Conservation (phyloP, 306 rosid species). For the Fagus crenata region DNA sequence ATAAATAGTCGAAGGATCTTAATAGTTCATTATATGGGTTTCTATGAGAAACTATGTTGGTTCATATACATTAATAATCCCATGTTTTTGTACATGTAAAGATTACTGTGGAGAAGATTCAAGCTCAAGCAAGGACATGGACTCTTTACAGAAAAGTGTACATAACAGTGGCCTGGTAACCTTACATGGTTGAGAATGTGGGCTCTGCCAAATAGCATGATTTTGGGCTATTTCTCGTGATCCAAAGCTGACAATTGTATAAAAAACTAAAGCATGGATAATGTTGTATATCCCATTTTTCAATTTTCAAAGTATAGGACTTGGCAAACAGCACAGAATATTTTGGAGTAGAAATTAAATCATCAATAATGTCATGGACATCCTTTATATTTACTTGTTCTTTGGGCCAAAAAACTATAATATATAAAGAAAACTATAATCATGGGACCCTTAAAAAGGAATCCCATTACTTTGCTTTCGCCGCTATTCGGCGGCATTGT, state of each 20-base stretch:
- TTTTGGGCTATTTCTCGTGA: not conserved
- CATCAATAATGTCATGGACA: not conserved
- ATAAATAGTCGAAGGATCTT: not conserved
- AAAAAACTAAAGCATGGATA: not conserved
- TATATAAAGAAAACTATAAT: not conserved
- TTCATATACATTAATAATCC: not conserved
- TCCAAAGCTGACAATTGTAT: conserved; percentile 3
- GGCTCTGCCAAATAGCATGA: not conserved
- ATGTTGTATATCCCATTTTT: not conserved
- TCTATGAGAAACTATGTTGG: not conserved
- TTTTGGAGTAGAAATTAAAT: no score
- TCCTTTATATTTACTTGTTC: not conserved
- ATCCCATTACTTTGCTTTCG: conserved; percentile 23
- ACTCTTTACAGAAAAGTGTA: not conserved
- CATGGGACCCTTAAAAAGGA: conserved; percentile 4
- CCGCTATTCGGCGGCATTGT: conserved; percentile 25
- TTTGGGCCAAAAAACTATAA: not conserved
- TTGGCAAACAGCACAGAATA: not conserved
- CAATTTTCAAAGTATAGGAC: not conserved
- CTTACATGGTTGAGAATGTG: not conserved
- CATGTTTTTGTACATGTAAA: not conserved
- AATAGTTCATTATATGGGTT: not conserved
- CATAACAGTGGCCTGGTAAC: not conserved
- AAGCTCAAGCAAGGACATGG: not conserved
- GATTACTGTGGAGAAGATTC: not conserved